Percentiles rank a stretch among this genome's conserved stretches.
phyloP scores from a whole-genome alignment of 441 rosid genomes.

The Adansonia rubrostipa region DNA sequence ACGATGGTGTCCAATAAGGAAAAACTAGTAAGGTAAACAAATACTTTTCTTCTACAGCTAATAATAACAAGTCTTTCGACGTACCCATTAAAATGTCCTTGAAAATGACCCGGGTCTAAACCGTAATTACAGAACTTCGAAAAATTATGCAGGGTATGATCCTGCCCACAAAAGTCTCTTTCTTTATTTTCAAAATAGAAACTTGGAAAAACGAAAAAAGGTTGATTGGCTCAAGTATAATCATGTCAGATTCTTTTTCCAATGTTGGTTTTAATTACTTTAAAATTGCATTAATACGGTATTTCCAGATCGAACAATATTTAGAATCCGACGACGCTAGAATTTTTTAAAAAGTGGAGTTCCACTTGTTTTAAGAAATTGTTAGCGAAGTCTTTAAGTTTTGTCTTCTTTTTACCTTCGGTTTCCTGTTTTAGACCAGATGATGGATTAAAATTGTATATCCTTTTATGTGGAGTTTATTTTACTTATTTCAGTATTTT shows the following conservation, averaged over 20 bases:
- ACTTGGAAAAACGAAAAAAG: slow-evolving; percentile 23
- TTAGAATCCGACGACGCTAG: slow-evolving; percentile 47
- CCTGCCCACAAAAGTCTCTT: slow-evolving; percentile 50
- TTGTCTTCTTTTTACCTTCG: slow-evolving; percentile 48
- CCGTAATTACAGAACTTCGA: slow-evolving; percentile 27
- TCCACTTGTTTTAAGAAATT: slow-evolving; percentile 34
- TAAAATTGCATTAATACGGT: slow-evolving; percentile 21
- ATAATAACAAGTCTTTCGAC: slow-evolving; percentile 22
- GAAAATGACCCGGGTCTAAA: slow-evolving; percentile 44
- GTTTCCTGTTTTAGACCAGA: slow-evolving; percentile 38
- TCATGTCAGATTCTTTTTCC: slow-evolving; percentile 30
- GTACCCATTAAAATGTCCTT: slow-evolving; percentile 34
- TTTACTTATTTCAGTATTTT: not conserved
- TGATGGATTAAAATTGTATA: slow-evolving; percentile 1
- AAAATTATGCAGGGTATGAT: slow-evolving; percentile 34
- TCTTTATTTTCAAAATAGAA: slow-evolving; percentile 43
- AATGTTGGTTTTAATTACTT: slow-evolving; percentile 22
- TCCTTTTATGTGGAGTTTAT: slow-evolving; percentile 25
- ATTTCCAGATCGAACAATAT: slow-evolving; percentile 37
- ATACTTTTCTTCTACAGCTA: slow-evolving; percentile 1
- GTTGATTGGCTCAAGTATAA: slow-evolving; percentile 33
- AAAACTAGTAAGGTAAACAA: not conserved
- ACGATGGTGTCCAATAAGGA: slow-evolving; percentile 5
- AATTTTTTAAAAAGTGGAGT: not conserved
- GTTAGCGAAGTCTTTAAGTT: slow-evolving; percentile 31